A percentile compares a stretch with the other conserved stretches of the same genome.
Conservation (phyloP, 257 asterid species). For the Voacanga thouarsii region DNA sequence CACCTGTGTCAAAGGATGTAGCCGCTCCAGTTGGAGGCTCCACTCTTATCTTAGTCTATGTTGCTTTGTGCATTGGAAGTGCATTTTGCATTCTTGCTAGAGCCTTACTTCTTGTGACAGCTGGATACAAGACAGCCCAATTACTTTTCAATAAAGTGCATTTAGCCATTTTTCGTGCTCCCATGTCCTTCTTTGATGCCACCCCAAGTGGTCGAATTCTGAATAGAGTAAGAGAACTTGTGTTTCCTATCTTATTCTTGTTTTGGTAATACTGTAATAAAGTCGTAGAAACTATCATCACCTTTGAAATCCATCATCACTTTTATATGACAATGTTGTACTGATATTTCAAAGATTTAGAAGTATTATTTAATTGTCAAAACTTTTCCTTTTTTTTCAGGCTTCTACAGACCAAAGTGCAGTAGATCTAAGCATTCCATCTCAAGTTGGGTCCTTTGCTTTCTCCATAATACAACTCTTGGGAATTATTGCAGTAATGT, state of each 20-base stretch:
- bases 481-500: constrained; percentile 78
- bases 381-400: constrained; percentile 31
- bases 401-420: constrained; percentile 89
- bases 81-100: constrained; percentile 61
- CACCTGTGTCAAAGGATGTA: constrained; percentile 68
- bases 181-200: constrained; percentile 94
- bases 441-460: constrained; percentile 50
- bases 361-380: neutral
- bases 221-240: constrained; percentile 55
- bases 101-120: constrained; percentile 49
- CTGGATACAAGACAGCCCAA: constrained; percentile 71
- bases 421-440: constrained; percentile 60
- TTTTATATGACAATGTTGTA: neutral
- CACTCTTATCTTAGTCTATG: constrained; percentile 75
- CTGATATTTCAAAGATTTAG: neutral
- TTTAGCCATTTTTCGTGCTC: constrained; percentile 69
- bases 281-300: neutral
- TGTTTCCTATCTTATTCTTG: neutral
- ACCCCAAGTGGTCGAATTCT: constrained; percentile 97
- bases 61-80: constrained; percentile 61
- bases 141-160: constrained; percentile 75
- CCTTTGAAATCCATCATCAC: neutral
- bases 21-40: constrained; percentile 51
- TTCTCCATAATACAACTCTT: constrained; percentile 65
- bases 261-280: neutral